phyloP scores from a whole-genome alignment of 116 monocot species.

The Cymodocea nodosa region DNA sequence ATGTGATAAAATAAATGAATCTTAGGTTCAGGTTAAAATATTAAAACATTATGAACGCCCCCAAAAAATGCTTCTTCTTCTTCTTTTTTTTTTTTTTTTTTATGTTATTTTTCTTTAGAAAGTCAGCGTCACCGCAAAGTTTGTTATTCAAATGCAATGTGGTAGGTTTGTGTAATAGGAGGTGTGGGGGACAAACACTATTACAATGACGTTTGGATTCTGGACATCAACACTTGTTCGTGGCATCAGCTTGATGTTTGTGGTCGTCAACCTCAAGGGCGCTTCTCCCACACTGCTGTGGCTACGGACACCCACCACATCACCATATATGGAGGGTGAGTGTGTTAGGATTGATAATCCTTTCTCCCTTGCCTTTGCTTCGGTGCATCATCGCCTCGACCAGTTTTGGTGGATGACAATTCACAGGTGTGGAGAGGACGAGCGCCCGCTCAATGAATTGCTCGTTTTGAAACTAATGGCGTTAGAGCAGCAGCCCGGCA shows the following conservation, averaged over 20 bases:
- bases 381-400: slow-evolving; percentile 1
- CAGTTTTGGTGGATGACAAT: slow-evolving; percentile 69
- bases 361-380: no score
- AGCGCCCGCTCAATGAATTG: slow-evolving; percentile 78
- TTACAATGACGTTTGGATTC: slow-evolving; percentile 90
- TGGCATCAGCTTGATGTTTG: slow-evolving; percentile 70
- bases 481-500: slow-evolving; percentile 45
- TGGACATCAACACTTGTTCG: slow-evolving; percentile 40
- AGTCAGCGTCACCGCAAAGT: no score
- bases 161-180: slow-evolving; percentile 79
- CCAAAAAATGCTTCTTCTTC: no score
- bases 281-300: slow-evolving; percentile 82
- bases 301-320: slow-evolving; percentile 58
- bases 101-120: no score
- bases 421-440: slow-evolving; percentile 86
- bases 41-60: no score
- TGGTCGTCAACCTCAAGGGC: slow-evolving; percentile 67
- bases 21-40: no score
- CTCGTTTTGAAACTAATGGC: slow-evolving; percentile 63
- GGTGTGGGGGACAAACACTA: slow-evolving; percentile 95
- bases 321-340: slow-evolving; percentile 83
- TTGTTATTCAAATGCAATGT: neutral
- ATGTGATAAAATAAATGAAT: no score
- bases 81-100: no score
- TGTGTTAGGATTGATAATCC: no score